phyloP scores from a whole-genome alignment of 1,284 basidiomycete species.

The Ceratobasidium papillatum region DNA sequence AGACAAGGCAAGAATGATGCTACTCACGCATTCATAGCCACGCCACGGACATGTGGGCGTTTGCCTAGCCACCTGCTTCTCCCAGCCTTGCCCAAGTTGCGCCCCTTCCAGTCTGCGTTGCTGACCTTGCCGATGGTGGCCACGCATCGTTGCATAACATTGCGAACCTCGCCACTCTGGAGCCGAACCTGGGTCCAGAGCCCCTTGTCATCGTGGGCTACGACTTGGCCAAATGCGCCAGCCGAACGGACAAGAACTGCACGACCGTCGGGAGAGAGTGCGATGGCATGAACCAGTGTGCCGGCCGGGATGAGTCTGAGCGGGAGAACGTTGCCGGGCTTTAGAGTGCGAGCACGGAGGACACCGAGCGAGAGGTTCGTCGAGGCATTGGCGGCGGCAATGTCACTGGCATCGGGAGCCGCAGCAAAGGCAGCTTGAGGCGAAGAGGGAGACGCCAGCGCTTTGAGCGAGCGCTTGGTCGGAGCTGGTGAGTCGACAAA shows the following conservation, averaged over 20 bases:
- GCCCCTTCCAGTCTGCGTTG: conserved; percentile 90
- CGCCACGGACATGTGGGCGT: conserved; percentile 90
- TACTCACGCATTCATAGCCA: conserved; percentile 95
- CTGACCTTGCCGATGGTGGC: conserved; percentile 94
- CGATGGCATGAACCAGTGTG: conserved; percentile 88
- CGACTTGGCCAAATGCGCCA: conserved; percentile 85
- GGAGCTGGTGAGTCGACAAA: conserved; percentile 22
- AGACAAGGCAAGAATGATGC: background rate
- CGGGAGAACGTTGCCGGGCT: conserved; percentile 93
- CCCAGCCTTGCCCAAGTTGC: conserved; percentile 91
- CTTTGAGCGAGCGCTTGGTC: conserved; percentile 26
- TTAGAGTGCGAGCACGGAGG: conserved; percentile 84
- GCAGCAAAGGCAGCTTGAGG: conserved; percentile 44
- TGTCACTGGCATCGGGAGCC: conserved; percentile 44
- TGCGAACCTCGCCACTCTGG: conserved; percentile 92
- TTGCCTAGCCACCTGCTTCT: conserved; percentile 88
- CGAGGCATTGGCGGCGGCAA: conserved; percentile 59
- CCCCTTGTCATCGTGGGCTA: conserved; percentile 74
- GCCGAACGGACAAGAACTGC: conserved; percentile 90
- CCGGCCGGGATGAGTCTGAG: conserved; percentile 91
- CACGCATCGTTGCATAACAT: conserved; percentile 81
- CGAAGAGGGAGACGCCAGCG: conserved; percentile 33
- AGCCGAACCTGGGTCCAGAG: conserved; percentile 86
- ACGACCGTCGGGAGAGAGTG: conserved; percentile 78
- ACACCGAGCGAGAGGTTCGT: conserved; percentile 80